These are phyloP conservation scores for Arachis monticola DNA, from an alignment of 331 rosid species.

Conservation along the genomic window DNA sequence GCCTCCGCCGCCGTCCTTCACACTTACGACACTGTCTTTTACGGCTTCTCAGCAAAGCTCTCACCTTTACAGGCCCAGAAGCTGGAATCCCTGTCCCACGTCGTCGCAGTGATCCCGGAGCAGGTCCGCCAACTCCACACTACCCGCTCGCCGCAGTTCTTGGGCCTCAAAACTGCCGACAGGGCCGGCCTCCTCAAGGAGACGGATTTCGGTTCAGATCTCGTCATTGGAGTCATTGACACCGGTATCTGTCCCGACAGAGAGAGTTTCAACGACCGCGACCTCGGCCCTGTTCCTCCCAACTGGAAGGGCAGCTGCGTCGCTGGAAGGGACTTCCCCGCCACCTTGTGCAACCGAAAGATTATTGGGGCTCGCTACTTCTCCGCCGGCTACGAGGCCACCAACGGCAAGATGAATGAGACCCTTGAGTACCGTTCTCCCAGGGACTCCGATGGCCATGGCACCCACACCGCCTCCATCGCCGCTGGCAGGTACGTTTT, in stretches of 20 bases:
- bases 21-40: slow-evolving; percentile 65
- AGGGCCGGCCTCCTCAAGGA: slow-evolving; percentile 72
- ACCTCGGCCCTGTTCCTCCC: slow-evolving; percentile 66
- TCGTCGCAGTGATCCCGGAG: slow-evolving; percentile 68
- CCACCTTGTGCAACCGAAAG: slow-evolving; percentile 67
- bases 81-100: slow-evolving; percentile 57
- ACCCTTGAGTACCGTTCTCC: slow-evolving; percentile 73
- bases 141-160: slow-evolving; percentile 82
- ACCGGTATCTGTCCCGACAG: slow-evolving; percentile 85
- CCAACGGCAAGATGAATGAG: slow-evolving; percentile 82
- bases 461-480: slow-evolving; percentile 87
- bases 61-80: slow-evolving; percentile 48
- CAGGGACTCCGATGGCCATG: slow-evolving; percentile 83
- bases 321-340: slow-evolving; percentile 48
- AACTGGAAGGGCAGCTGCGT: slow-evolving; percentile 82
- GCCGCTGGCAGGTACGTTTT: slow-evolving; percentile 87
- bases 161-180: slow-evolving; percentile 70
- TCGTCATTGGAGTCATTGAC: slow-evolving; percentile 82
- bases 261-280: slow-evolving; percentile 72
- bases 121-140: slow-evolving; percentile 72
- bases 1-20: slow-evolving; percentile 45
- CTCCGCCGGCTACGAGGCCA: slow-evolving; percentile 71
- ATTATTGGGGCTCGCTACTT: slow-evolving; percentile 77
- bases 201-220: slow-evolving; percentile 86
- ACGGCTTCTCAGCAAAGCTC: slow-evolving; percentile 81